Base-by-base conservation (phyloP, 371 early-diverging fungal species). In the Rhizopus sp. region DNA sequence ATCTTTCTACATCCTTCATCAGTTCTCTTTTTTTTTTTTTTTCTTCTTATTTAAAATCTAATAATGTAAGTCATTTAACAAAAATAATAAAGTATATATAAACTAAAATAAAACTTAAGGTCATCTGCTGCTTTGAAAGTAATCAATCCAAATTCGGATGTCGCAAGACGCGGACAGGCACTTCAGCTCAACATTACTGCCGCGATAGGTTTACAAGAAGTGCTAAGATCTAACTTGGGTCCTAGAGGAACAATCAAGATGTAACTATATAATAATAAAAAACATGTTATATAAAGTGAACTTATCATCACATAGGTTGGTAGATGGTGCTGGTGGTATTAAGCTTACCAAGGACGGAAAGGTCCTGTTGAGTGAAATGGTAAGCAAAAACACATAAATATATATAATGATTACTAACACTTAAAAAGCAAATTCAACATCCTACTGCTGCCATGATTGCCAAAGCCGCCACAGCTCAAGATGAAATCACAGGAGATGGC, bases 381-480 rank as follows among this genome's bases (percentile, higher is more conserved):
- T 93, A 83, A 61, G 8, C 42, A 46, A 12, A 29, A 44, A 46
- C 29, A 7, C 4, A 4, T 4, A 7, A 37, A 17, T 8, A 38
- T 5, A 3, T 7, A 35, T 16, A 16, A 34, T 9, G 16, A 16
- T 34, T 50, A n/a, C 34, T 35, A 50, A 50, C 8, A 5, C 8
- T 9, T 6, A 17, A 39, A 41, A 69, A 94, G 94, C 98, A 98
- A 95, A 98, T 99, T 76, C 97, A 97, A 85, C 97, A 99, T 80
- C 99, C 99, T 23, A 99, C 99, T 6, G 98, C 99, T 41, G 92
- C 95, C 55, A 96, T 99, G 93, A 97, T 99, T 68, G 99, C 99
- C 31, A 91, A 98, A 54, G 95, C 99, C 34, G 99, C 99, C 8
- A 93, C 94, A 37, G 99, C 99, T 33, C 97, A 99, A 79, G 98